phyloP scores from a whole-genome alignment of 345 rosid species.

The Lepidium didymum region DNA sequence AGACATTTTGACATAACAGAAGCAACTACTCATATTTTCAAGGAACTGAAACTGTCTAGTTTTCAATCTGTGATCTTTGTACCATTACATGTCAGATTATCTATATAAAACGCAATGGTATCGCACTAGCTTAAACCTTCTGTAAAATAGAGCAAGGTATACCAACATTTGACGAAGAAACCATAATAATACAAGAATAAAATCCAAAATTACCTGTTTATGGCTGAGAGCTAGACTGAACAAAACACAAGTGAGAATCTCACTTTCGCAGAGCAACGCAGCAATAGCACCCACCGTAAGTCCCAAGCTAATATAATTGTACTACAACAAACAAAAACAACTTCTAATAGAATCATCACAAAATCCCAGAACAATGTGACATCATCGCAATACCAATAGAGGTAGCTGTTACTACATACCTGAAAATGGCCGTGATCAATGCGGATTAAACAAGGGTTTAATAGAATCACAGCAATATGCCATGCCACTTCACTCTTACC shows the following conservation, averaged over 20 bases:
- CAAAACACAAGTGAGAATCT: slow-evolving; percentile 52
- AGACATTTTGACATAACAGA: background rate
- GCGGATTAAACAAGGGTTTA: slow-evolving; percentile 76
- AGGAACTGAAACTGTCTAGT: background rate
- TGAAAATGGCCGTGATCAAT: slow-evolving; percentile 98
- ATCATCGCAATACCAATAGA: background rate
- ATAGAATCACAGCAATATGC: slow-evolving; percentile 65
- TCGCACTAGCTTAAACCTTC: background rate
- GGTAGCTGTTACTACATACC: slow-evolving; percentile 35
- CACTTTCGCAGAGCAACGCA: slow-evolving; percentile 58
- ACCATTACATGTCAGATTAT: background rate
- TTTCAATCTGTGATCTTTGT: background rate
- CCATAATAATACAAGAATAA: background rate
- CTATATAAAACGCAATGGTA: background rate
- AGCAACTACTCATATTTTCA: background rate
- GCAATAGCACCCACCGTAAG: slow-evolving; percentile 73
- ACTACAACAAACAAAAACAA: slow-evolving; percentile 44
- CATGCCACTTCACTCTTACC: slow-evolving; percentile 46
- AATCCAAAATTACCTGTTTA: slow-evolving; percentile 60
- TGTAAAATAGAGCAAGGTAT: background rate
- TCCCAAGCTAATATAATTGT: slow-evolving; percentile 94
- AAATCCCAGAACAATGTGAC: background rate
- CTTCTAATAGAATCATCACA: slow-evolving; percentile 11
- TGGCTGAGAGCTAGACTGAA: slow-evolving; percentile 89
- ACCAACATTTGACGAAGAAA: background rate